These are phyloP conservation scores for Parafenestella ontariensis DNA, from an alignment of 2,329 filamentous ascomycete species.

Conservation along the genomic window DNA sequence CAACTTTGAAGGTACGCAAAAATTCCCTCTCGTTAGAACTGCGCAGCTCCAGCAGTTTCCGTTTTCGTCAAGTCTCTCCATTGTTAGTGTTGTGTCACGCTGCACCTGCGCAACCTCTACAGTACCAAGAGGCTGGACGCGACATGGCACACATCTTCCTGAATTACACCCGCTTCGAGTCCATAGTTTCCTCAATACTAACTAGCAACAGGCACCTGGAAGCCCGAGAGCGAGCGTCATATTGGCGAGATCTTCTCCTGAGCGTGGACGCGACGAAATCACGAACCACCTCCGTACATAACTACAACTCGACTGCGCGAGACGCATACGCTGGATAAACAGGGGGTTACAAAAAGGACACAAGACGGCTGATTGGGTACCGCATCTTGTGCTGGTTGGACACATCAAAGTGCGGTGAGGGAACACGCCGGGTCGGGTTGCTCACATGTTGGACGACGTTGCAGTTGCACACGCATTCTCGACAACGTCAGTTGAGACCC, in stretches of 20 bases:
- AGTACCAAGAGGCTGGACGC: conserved; percentile 4
- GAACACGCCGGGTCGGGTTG: background rate
- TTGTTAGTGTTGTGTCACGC: conserved; percentile 1
- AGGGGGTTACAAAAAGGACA: background rate
- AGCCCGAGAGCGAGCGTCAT: conserved; percentile 44
- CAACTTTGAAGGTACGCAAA: conserved; percentile 82
- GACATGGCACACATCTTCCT: conserved; percentile 6
- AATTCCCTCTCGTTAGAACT: background rate
- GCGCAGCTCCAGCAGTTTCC: background rate
- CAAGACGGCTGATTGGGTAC: background rate
- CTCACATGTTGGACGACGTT: background rate
- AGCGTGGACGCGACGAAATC: conserved; percentile 8
- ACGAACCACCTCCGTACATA: background rate
- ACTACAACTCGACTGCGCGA: background rate
- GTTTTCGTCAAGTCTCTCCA: background rate
- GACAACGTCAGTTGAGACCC: background rate
- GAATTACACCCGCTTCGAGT: conserved; percentile 5
- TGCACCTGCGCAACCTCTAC: conserved; percentile 3
- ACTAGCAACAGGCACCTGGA: conserved; percentile 45
- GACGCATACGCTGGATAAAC: background rate
- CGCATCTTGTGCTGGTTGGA: background rate
- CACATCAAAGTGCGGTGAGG: background rate
- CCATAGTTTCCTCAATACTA: conserved; percentile 23
- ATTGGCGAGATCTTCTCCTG: conserved; percentile 44
- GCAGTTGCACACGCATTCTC: background rate